A percentile compares a stretch with the other conserved stretches of the same genome.
Conservation (phyloP, 2,329 filamentous ascomycete genomes). For the Colletotrichum karsti region DNA sequence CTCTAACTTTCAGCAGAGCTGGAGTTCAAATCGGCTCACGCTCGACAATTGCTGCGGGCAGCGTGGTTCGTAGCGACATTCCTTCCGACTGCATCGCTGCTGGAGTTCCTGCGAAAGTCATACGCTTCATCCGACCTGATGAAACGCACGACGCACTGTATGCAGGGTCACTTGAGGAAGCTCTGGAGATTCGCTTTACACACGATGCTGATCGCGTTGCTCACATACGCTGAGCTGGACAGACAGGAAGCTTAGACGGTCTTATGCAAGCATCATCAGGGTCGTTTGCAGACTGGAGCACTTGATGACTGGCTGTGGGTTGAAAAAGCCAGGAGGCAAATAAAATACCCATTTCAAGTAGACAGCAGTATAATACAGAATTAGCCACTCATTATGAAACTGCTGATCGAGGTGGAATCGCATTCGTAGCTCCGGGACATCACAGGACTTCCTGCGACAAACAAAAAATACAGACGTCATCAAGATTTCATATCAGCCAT, state of each 20-base stretch:
- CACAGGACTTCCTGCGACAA: no score
- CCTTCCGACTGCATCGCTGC: slow-evolving; percentile 35
- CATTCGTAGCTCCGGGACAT: no score
- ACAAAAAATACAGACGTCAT: no score
- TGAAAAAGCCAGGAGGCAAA: no score
- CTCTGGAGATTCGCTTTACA: background rate
- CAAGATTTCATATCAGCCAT: no score
- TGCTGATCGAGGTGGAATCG: no score
- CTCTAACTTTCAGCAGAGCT: background rate
- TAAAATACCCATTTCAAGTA: no score
- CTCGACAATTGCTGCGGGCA: slow-evolving; percentile 39
- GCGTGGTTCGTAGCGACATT: slow-evolving; percentile 37
- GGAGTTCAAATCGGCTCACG: slow-evolving; percentile 39
- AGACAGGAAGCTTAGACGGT: background rate
- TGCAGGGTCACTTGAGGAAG: background rate
- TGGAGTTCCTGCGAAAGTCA: slow-evolving; percentile 33
- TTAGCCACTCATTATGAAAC: no score
- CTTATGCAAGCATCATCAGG: no score
- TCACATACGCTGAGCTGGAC: background rate
- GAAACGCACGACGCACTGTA: background rate
- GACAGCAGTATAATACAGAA: no score
- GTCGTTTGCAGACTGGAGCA: no score
- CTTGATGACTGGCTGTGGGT: no score
- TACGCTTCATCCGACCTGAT: background rate
- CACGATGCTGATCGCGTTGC: background rate